phyloP scores from a whole-genome alignment of 495 filamentous ascomycete species.

The Penicillium daleae region DNA sequence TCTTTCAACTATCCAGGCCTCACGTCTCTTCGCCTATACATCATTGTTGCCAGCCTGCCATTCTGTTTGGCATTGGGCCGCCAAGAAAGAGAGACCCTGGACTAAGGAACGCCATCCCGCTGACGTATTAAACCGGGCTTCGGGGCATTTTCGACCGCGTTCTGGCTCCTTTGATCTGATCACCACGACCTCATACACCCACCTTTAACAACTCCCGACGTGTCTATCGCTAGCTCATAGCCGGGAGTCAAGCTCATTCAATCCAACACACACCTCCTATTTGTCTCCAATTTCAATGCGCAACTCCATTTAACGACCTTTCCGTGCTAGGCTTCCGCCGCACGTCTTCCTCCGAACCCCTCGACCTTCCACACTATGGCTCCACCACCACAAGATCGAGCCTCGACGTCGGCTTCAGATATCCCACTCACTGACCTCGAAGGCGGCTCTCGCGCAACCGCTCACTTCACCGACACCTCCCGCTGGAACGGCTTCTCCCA shows the following conservation, averaged over 20 bases:
- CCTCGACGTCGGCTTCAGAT: conserved; percentile 32
- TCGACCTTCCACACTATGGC: conserved; percentile 18
- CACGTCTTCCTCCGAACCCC: neutral
- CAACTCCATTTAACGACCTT: neutral
- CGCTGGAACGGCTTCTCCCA: conserved; percentile 35
- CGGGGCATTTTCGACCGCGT: conserved; percentile 6
- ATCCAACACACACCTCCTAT: neutral
- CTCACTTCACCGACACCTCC: conserved; percentile 7
- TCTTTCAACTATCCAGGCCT: neutral
- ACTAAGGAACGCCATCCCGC: conserved; percentile 7
- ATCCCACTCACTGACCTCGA: conserved; percentile 42
- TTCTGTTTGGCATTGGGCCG: too few relatives aligned
- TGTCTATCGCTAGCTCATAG: too few relatives aligned
- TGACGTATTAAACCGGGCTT: conserved; percentile 14
- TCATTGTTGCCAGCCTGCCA: neutral
- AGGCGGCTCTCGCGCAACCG: conserved; percentile 17
- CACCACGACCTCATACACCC: neutral
- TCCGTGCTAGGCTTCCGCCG: conserved; percentile 2
- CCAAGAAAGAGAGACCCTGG: neutral
- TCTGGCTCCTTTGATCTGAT: neutral
- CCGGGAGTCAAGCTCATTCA: neutral
- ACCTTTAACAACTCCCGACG: neutral
- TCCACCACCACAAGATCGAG: conserved; percentile 14
- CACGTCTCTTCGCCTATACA: too few relatives aligned
- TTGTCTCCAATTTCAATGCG: conserved; percentile 5